Conservation (phyloP, 768 basidiomycete species). For the Lactarius vividus region DNA sequence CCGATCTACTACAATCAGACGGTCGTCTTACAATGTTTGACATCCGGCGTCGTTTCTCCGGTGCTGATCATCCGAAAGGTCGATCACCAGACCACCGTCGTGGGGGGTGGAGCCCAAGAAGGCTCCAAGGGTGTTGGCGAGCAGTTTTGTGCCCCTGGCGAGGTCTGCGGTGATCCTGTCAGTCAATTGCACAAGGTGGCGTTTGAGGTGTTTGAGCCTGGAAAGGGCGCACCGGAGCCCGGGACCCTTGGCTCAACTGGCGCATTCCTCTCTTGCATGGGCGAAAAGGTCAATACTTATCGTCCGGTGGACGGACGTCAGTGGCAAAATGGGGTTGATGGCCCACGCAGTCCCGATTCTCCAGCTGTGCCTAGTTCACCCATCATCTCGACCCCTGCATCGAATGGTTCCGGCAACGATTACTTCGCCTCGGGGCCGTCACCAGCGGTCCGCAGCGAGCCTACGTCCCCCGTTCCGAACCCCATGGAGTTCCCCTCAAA, state of each 20-base stretch:
- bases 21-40: constrained; percentile 90
- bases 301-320: constrained; percentile 78
- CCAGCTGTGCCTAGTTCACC: constrained; percentile 67
- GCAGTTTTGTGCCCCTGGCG: constrained; percentile 77
- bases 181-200: constrained; percentile 96
- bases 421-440: constrained; percentile 55
- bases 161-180: constrained; percentile 91
- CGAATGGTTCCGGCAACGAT: constrained; percentile 49
- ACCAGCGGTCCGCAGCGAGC: constrained; percentile 55
- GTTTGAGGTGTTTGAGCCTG: constrained; percentile 81
- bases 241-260: constrained; percentile 78
- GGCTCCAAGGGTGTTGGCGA: constrained; percentile 83
- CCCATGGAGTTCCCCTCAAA: constrained; percentile 70
- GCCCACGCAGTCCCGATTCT: constrained; percentile 43
- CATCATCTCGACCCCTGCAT: constrained; percentile 58
- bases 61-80: constrained; percentile 93
- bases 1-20: constrained; percentile 97
- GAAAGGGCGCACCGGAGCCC: constrained; percentile 65
- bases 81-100: constrained; percentile 84
- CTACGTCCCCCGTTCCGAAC: constrained; percentile 54
- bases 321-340: constrained; percentile 45
- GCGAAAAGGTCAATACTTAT: constrained; percentile 90
- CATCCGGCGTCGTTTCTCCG: constrained; percentile 91
- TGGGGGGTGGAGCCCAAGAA: constrained; percentile 88
- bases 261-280: constrained; percentile 87